phyloP scores from a whole-genome alignment of 305 asterid genomes.

The Solanum hybrid region DNA sequence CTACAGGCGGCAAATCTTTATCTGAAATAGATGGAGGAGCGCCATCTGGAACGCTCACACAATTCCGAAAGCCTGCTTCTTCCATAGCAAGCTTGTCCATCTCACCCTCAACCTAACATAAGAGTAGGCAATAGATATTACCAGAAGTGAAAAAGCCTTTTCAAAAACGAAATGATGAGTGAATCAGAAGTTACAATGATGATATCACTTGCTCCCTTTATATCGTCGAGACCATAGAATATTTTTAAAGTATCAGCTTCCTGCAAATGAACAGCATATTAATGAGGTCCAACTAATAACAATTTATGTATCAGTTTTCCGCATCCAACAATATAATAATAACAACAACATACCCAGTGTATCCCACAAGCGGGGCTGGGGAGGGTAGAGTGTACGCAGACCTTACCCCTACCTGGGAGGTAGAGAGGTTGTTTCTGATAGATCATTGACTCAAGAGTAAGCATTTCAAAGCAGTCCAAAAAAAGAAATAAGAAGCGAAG shows the following conservation, averaged over 20 bases:
- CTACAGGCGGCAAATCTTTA: constrained; percentile 56
- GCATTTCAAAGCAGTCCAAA: background rate
- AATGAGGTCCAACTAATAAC: constrained; percentile 1
- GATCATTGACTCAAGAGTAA: background rate
- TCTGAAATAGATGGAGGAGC: constrained; percentile 72
- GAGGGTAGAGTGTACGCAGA: background rate
- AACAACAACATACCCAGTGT: background rate
- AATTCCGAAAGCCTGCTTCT: constrained; percentile 89
- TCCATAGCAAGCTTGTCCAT: constrained; percentile 98
- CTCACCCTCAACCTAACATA: constrained; percentile 89
- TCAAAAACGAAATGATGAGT: constrained; percentile 2
- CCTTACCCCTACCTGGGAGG: background rate
- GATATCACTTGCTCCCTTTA: constrained; percentile 68
- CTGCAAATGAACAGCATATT: constrained; percentile 33
- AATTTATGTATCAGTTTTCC: background rate
- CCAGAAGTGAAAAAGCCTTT: background rate
- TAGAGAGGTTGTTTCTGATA: background rate
- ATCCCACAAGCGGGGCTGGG: background rate
- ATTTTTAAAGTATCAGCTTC: constrained; percentile 68
- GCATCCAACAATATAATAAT: background rate
- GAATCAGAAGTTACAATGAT: constrained; percentile 47
- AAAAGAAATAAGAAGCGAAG: background rate
- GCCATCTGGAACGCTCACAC: constrained; percentile 95
- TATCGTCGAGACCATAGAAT: constrained; percentile 82
- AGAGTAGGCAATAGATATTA: background rate